Conservation (phyloP, 305 asterid genomes). For the Caryopteris hybrid region DNA sequence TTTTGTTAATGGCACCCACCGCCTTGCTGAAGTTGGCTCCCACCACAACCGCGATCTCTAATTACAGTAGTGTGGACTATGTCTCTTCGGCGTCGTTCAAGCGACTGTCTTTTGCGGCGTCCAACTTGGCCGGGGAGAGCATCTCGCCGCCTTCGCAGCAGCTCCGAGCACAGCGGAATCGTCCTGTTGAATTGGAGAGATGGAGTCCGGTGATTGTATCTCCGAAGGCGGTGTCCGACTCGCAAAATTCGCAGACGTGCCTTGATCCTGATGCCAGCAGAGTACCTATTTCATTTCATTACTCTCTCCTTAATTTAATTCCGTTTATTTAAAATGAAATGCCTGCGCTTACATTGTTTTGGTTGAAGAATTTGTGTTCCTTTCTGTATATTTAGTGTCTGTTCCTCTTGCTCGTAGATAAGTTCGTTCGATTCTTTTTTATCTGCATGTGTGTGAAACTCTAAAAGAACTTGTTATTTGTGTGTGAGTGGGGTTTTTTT, state of each 20-base stretch:
- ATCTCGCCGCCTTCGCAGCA: slow-evolving; percentile 15
- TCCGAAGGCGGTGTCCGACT: slow-evolving; percentile 89
- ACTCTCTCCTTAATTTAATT: slow-evolving; percentile 1
- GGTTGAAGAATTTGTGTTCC: neutral
- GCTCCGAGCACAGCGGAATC: slow-evolving; percentile 24
- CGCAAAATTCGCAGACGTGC: slow-evolving; percentile 85
- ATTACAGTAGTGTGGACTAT: slow-evolving; percentile 2
- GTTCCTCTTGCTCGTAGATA: no score
- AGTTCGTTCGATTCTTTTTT: no score
- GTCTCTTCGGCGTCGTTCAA: slow-evolving; percentile 21
- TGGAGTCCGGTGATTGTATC: slow-evolving; percentile 51
- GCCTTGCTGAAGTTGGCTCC: slow-evolving; percentile 25
- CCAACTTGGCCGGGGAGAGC: slow-evolving; percentile 39
- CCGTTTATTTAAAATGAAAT: neutral
- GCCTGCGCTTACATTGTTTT: neutral
- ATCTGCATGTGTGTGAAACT: slow-evolving; percentile 12
- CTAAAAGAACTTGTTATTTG: neutral
- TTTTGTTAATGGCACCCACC: slow-evolving; percentile 34
- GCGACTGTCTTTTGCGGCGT: slow-evolving; percentile 48
- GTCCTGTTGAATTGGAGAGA: slow-evolving; percentile 1
- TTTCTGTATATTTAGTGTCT: neutral
- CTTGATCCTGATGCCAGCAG: slow-evolving; percentile 89
- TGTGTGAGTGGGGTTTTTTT: no score
- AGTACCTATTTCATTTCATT: slow-evolving; percentile 27
- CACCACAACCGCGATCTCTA: slow-evolving; percentile 3